Evolutionary conservation across 495 filamentous ascomycete genomes (phyloP), one percentile per base, ranked within the genome.

Genomic region (Penicillium waksmanii): DNA sequence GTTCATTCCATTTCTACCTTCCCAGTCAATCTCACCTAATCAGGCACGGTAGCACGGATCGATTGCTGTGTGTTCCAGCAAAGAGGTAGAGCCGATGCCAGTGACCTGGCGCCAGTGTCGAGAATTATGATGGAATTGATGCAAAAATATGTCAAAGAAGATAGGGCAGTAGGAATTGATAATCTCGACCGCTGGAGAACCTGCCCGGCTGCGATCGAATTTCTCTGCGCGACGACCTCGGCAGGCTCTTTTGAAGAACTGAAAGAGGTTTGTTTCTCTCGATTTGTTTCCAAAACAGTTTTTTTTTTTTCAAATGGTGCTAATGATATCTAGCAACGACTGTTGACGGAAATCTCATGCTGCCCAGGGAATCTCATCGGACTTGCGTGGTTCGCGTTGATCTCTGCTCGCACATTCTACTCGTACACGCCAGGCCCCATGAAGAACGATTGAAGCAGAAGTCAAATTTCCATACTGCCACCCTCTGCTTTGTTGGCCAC

Each of bases 131-230:
- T 73, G 66, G 64, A 72, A 61, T 60, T 77, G 31, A 77, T 78
- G 67, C 66, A 77, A 58, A 75, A 74, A 60, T 75, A 74, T 44
- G 38, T 50, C 34, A 76, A 77, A 53, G 66, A 73, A 5, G 73
- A 73, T 42, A 63, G 69, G 19, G 65, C 61, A 12, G 58, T 75
- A 46, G 66, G 74, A 3, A 60, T 77, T 33, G 66, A 75, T 13
- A 62, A 74, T 66, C 53, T 69, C 21, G 44, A 74, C 53, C 58
- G 61, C 55, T 68, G 61, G 63, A 51, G 13, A 51, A 12, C 35
- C 42, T 47, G 38, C 50, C 56, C 42, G 23, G 53, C 56, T 46
- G 58, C 61, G 9, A 51, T 71, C 25, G 59, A 56, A 15, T 72
- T 72, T 51, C 66, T 69, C 23, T 72, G 62, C n/a, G 60, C 58